phyloP scores from a whole-genome alignment of 116 monocot species.

The Zostera marina region DNA sequence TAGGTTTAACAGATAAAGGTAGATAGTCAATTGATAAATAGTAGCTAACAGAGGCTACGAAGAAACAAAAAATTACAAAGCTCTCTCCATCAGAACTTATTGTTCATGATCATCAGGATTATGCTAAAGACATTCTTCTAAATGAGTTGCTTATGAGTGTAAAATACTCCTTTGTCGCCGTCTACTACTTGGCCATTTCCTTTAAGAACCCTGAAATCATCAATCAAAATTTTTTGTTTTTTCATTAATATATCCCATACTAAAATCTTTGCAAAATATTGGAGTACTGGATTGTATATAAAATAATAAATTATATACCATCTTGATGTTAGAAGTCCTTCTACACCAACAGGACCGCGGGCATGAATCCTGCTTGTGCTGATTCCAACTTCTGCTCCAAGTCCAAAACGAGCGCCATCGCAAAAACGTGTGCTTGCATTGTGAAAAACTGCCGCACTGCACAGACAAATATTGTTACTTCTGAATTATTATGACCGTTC shows the following conservation, averaged over 20 bases:
- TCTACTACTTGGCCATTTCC: constrained; percentile 77
- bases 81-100: too few relatives aligned
- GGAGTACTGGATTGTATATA: too few relatives aligned
- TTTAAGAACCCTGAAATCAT: constrained; percentile 41
- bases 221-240: not conserved
- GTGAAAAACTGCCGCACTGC: constrained; percentile 95
- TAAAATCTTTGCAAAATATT: not conserved
- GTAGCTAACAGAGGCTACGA: too few relatives aligned
- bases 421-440: constrained; percentile 99
- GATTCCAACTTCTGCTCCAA: constrained; percentile 99
- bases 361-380: constrained; percentile 99
- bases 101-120: too few relatives aligned
- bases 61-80: too few relatives aligned
- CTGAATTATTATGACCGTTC: too few relatives aligned
- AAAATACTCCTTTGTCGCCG: constrained; percentile 62
- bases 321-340: constrained; percentile 71
- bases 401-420: constrained; percentile 98
- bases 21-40: too few relatives aligned
- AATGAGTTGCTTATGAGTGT: constrained; percentile 61
- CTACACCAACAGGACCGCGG: constrained; percentile 94
- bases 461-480: not conserved
- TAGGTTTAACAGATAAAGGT: too few relatives aligned
- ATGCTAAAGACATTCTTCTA: too few relatives aligned
- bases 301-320: too few relatives aligned
- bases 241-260: not conserved